Evolutionary conservation across 2,329 filamentous ascomycete species (phyloP).

Genomic region (Penicillium expansum): DNA sequence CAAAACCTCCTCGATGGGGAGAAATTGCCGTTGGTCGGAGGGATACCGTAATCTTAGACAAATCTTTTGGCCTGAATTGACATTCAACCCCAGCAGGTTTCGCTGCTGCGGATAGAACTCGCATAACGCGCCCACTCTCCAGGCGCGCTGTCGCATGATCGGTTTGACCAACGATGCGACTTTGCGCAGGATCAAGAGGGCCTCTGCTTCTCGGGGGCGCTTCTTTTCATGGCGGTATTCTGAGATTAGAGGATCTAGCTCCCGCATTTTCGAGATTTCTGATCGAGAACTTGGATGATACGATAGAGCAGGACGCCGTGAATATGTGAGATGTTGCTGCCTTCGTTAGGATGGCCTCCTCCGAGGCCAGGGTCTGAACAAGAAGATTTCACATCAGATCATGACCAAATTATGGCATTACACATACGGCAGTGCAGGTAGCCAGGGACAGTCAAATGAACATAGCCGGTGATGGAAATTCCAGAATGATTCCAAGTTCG

Average conservation of each 20-base stretch:
- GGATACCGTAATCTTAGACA: conserved; percentile 77
- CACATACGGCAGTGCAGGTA: not conserved
- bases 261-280: conserved; percentile 35
- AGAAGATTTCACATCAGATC: conserved; percentile 4
- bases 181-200: conserved; percentile 65
- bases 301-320: not conserved
- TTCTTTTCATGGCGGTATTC: conserved; percentile 55
- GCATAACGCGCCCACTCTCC: conserved; percentile 73
- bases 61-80: conserved; percentile 73
- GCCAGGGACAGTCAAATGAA: not conserved
- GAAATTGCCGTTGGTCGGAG: conserved; percentile 70
- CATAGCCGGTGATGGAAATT: not conserved
- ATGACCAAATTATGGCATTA: not conserved
- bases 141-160: conserved; percentile 83
- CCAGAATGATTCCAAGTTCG: not conserved
- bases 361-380: not conserved
- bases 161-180: conserved; percentile 88
- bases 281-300: not conserved
- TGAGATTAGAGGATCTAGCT: conserved; percentile 49
- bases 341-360: conserved; percentile 8
- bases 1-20: conserved; percentile 74
- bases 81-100: conserved; percentile 77
- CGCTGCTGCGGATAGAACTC: conserved; percentile 79
- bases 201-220: conserved; percentile 50
- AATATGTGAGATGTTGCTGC: not conserved